Conservation (phyloP, 371 early-diverging fungal genomes). For the Cladochytrium tenue region DNA sequence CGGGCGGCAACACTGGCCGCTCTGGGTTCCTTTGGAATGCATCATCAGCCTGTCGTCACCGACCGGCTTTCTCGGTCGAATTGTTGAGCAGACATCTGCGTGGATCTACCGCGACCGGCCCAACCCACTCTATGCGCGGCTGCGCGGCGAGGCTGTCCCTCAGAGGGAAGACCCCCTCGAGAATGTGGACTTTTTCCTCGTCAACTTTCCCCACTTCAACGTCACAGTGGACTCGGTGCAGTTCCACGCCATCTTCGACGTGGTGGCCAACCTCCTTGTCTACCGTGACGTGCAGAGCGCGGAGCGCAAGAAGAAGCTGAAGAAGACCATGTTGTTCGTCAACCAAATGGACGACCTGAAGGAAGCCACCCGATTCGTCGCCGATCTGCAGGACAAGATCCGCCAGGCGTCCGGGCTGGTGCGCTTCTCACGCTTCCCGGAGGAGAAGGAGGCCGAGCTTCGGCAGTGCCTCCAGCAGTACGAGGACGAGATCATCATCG, state of each 20-base stretch:
- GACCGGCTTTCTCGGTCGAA: conserved; percentile 65
- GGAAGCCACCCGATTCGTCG: conserved; percentile 57
- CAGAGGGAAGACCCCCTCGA: conserved; percentile 57
- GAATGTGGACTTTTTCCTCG: conserved; percentile 61
- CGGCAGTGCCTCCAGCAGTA: conserved; percentile 31
- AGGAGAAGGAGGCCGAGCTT: conserved; percentile 3
- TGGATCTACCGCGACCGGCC: conserved; percentile 76
- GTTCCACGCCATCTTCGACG: conserved; percentile 69
- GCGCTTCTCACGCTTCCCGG: conserved; percentile 6
- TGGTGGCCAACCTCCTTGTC: conserved; percentile 75
- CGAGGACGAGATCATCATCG: conserved; percentile 68
- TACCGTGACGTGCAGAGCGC: conserved; percentile 80
- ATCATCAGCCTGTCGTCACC: conserved; percentile 58
- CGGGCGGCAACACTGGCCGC: conserved; percentile 56
- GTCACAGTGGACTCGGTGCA: conserved; percentile 73
- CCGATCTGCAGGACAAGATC: conserved; percentile 69
- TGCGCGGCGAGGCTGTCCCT: not conserved
- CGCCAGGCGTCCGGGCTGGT: conserved; percentile 37
- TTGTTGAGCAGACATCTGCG: conserved; percentile 72
- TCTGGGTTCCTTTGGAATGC: conserved; percentile 87
- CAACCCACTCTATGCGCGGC: conserved; percentile 66
- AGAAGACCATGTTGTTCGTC: conserved; percentile 74
- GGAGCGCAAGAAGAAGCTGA: conserved; percentile 67
- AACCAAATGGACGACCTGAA: conserved; percentile 44
- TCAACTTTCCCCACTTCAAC: conserved; percentile 60